Base-by-base conservation (phyloP, 768 basidiomycete species). In the Dacryopinax spathularia region DNA sequence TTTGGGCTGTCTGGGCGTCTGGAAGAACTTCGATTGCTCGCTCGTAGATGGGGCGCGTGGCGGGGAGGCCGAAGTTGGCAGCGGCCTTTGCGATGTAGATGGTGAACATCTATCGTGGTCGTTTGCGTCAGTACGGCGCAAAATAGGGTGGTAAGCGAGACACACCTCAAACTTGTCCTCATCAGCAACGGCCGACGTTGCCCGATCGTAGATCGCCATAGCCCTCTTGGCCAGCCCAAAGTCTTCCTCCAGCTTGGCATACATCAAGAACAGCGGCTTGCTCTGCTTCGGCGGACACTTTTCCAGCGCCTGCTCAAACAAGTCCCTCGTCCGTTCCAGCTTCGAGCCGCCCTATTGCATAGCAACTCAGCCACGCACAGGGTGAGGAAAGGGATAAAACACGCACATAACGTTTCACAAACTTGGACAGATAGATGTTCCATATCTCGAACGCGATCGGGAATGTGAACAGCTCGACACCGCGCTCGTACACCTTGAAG, bases 381-480 rank as follows among this genome's bases (percentile, higher is more conserved):
- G 34, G 34, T 33, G 27, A 22, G 1, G 29, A n/a, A 36, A 20
- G 33, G 22, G 33, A 16, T 33, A 25, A 60, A 33, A 0, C 5
- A 80, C 88, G 72, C 69, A 94, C 91, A 75, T 94, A 97, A 75
- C 96, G 89, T 75, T 91, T 93, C 65, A 94, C 83, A 73, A 99
- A 99, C 75, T 98, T 98, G 43, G 91, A 87, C 20, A 99, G 77
- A 74, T 98, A 99, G 62, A 96, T 96, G 73, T 99, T 98, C 95
- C 96, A 98, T 67, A 99, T 86, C 75, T 99, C 96, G 73, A 97
- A 98, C 2, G 92, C 94, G 65, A 98, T 85, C 0, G 96, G 96
- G 80, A 91, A 98, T 9, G 94, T 95, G 78, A 98, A 98, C 33
- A 98, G 77, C 67, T 98, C 95, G 10, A 95, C 91, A 56, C 96